Evolutionary conservation across 2,329 filamentous ascomycete species (phyloP), one percentile per base, ranked within the genome.

Genomic region (Pseudogymnoascus sp.): DNA sequence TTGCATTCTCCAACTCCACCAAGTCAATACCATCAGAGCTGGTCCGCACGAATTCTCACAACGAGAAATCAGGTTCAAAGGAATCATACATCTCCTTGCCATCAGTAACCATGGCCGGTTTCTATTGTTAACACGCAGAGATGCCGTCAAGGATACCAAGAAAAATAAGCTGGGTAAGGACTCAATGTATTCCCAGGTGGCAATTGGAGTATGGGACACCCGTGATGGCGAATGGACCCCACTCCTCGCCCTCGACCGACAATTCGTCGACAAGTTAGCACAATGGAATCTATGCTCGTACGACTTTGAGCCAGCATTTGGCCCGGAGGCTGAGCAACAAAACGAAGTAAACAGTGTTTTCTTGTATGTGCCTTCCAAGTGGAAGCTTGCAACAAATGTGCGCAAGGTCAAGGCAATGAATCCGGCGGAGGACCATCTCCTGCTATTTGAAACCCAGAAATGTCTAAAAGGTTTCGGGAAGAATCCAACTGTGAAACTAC

Each of bases 91-190:
- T 23, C 17, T 63, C 40, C 62, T 63, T 17, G 19, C 42, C 6
- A 23, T 63, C 21, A 63, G 62, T 59, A 38, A 59, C 42, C 21
- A 38, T 38, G 62, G 62, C 6, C 47, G 62, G 21, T 63, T 63
- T 28, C 28, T 63, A 13, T 36, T 63, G 19, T 17, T 63, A 33
- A 59, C 33, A 21, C n/a, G 50, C 17, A 59, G 21, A 15, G 57
- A 33, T 13, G 57, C 57, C 9, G 28, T n/a, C 28, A 36, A 60
- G 10, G 38, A 19, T 60, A 36, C 19, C 57, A 23, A 60, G 19
- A 40, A 40, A 60, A 31, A 26, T 21, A 36, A 63, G 36, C 36
- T 31, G 44, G 9, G 23, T 19, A 33, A 35, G 28, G 33, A 8
- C 4, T 19, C 33, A 23, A 28, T 21, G 5, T 53, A 31, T 15